A percentile compares a stretch with the other conserved stretches of the same genome.
phyloP scores from a whole-genome alignment of 1,139 yeast species.

The Suhomyces maxii region DNA sequence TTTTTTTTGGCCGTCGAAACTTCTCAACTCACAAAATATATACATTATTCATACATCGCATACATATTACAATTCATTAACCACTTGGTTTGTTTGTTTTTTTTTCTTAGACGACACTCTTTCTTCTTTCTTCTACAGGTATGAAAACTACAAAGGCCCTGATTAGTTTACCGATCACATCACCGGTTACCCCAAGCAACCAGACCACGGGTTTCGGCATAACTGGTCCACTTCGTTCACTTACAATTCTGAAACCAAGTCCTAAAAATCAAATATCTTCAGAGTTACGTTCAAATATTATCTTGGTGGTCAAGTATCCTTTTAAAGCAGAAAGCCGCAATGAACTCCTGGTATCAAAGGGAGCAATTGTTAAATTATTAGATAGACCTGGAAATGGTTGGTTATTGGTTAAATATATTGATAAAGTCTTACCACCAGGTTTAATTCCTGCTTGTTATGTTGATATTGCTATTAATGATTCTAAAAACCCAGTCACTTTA shows the following conservation, averaged over 20 bases:
- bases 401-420: constrained; percentile 45
- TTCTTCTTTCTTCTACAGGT: not conserved
- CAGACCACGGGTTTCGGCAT: constrained; percentile 4
- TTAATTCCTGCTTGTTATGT: constrained; percentile 45
- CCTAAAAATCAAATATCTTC: constrained; percentile 14
- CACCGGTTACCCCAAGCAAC: constrained; percentile 9
- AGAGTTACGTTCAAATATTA: constrained; percentile 30
- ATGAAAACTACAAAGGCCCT: constrained; percentile 11
- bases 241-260: constrained; percentile 23
- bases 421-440: constrained; percentile 37
- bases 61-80: too few relatives aligned
- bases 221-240: constrained; percentile 14
- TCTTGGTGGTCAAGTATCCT: constrained; percentile 38
- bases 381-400: constrained; percentile 45
- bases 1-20: too few relatives aligned
- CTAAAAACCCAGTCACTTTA: constrained; percentile 36
- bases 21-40: not conserved
- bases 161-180: constrained; percentile 9
- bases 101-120: constrained; percentile 7
- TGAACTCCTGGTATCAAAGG: constrained; percentile 39
- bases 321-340: constrained; percentile 35
- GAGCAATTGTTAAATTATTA: constrained; percentile 42
- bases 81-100: not conserved
- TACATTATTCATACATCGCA: not conserved
- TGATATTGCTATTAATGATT: constrained; percentile 48